Conservation (phyloP, 345 rosid species). For the Aegle marmelos region DNA sequence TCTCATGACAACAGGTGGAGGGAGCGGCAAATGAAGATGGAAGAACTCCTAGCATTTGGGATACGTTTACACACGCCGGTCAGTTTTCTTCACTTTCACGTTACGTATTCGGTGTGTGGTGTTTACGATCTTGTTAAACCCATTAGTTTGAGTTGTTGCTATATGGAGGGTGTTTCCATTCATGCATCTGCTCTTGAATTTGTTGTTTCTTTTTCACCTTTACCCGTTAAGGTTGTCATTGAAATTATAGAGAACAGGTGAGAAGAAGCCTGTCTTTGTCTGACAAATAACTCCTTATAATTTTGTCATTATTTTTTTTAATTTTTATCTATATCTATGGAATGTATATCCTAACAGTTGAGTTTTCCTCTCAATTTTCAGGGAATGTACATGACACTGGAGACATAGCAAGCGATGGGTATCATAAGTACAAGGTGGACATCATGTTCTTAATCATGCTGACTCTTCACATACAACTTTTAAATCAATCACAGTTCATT, state of each 20-base stretch:
- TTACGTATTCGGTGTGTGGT: background rate
- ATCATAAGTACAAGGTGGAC: slow-evolving; percentile 64
- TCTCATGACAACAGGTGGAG: slow-evolving; percentile 28
- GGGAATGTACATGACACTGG: slow-evolving; percentile 37
- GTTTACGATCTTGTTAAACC: background rate
- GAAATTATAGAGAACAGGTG: too few species aligned
- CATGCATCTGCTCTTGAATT: background rate
- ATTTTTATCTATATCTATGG: background rate
- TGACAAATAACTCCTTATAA: too few species aligned
- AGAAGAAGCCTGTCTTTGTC: too few species aligned
- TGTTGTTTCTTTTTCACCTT: background rate
- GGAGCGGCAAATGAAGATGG: slow-evolving; percentile 50
- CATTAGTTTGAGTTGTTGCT: background rate
- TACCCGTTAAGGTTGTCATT: too few species aligned
- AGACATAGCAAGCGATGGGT: slow-evolving; percentile 50
- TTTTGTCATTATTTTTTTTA: too few species aligned
- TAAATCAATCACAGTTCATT: background rate
- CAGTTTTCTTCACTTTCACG: background rate
- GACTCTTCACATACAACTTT: background rate
- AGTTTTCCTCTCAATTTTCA: slow-evolving; percentile 16
- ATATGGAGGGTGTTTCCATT: background rate
- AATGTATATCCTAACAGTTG: background rate
- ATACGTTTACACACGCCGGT: slow-evolving; percentile 37
- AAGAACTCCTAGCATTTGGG: slow-evolving; percentile 46
- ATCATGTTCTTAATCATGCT: background rate